Evolutionary conservation across 768 basidiomycete species (phyloP), one percentile per base, ranked within the genome.

Genomic region (Amyloporia xantha): DNA sequence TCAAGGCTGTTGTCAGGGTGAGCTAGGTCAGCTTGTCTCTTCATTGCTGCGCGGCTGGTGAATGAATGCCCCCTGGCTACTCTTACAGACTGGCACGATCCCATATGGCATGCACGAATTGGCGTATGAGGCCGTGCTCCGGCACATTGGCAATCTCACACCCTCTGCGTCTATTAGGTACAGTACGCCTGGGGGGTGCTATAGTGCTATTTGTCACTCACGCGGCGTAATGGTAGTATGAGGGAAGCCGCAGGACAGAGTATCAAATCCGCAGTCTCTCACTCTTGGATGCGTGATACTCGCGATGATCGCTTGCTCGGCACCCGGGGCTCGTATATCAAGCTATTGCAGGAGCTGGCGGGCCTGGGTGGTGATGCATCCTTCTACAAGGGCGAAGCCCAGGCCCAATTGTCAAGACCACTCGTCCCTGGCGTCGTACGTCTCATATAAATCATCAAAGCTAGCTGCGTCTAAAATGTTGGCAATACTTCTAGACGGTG

Each of bases 111-210:
- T 72, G 51, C 90, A 96, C 59, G 91, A 96, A 60, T 54, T 93
- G 10, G 80, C 84, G 5, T 97, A 95, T 57, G 91, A 97, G 61
- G 82, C 80, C 15, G 81, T 86, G 2, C 66, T 88, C 46, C 73
- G 96, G 40, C 83, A 90, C 49, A 75, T 98, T 19, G 76, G 82
- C 5, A 73, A 75, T 37, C 72, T 98, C 24, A 69, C 75, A 6
- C 80, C 89, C 1, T 74, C 78, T 1, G 95, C 93, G 21, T 92
- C 90, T 2, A 71, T 94, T 36, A 88, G 86, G 92, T 90, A 53
- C 50, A 71, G n/a, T n/a, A n/a, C n/a, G n/a, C n/a, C n/a, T n/a
- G n/a, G n/a, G n/a, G n/a, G n/a, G n/a, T n/a, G n/a, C n/a, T n/a
- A n/a, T 58, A 33, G n/a, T n/a, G n/a, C n/a, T n/a, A n/a, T n/a